Conservation (phyloP, 768 basidiomycete genomes). For the Russula dissimulans region DNA sequence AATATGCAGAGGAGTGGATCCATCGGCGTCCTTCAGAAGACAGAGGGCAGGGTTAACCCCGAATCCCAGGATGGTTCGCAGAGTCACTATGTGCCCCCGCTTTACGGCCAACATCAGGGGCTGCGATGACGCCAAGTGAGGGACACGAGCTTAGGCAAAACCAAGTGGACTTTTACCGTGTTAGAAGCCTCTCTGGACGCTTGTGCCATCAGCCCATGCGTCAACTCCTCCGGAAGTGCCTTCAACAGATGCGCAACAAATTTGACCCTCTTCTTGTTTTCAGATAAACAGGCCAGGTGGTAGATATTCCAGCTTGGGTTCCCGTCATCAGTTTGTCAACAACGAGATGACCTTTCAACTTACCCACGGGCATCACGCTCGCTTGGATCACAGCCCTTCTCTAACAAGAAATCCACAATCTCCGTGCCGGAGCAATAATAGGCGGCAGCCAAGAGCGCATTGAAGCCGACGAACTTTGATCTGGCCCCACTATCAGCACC, state of each 20-base stretch:
- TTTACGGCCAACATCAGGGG: slow-evolving; percentile 49
- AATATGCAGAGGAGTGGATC: slow-evolving; percentile 43
- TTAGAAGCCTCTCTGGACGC: slow-evolving; percentile 38
- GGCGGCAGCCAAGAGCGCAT: slow-evolving; percentile 37
- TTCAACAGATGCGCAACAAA: slow-evolving; percentile 36
- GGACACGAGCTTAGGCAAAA: background rate
- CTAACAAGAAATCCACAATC: slow-evolving; percentile 43
- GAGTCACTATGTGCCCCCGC: slow-evolving; percentile 23
- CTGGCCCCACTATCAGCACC: slow-evolving; percentile 24
- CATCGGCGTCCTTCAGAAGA: slow-evolving; percentile 37
- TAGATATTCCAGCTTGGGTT: slow-evolving; percentile 45
- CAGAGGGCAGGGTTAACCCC: slow-evolving; percentile 29
- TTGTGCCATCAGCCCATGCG: slow-evolving; percentile 35
- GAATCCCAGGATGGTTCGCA: slow-evolving; percentile 30
- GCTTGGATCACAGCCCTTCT: slow-evolving; percentile 36
- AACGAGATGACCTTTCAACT: slow-evolving; percentile 8
- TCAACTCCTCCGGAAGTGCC: slow-evolving; percentile 43
- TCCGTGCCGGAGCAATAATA: slow-evolving; percentile 23
- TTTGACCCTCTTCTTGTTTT: slow-evolving; percentile 22
- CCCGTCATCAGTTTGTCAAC: background rate
- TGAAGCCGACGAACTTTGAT: slow-evolving; percentile 39
- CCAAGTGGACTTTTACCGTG: slow-evolving; percentile 32
- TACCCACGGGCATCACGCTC: slow-evolving; percentile 40
- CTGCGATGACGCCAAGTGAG: slow-evolving; percentile 25
- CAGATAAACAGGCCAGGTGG: slow-evolving; percentile 35